Conservation (phyloP, 805 yeast genomes). For the Candida nonsorbophila region DNA sequence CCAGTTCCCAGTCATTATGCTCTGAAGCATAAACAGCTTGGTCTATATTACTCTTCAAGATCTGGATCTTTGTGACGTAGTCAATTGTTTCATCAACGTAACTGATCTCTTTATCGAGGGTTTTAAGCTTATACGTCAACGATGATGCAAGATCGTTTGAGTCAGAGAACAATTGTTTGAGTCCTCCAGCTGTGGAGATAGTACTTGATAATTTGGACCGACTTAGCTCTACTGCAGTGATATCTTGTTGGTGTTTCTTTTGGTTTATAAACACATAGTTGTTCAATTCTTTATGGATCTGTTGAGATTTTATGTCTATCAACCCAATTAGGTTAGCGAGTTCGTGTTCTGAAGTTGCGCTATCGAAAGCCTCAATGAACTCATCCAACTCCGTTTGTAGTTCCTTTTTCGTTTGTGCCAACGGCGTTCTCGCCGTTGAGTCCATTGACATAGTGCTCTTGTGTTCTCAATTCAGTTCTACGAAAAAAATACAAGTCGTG, state of each 20-base stretch:
- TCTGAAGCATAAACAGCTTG: conserved; percentile 67
- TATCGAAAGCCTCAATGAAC: conserved; percentile 9
- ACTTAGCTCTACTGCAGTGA: conserved; percentile 50
- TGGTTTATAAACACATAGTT: conserved; percentile 18
- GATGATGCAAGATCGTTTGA: conserved; percentile 63
- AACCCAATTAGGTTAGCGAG: conserved; percentile 17
- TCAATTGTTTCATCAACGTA: conserved; percentile 57
- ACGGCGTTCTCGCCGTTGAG: no score
- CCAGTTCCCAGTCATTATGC: conserved; percentile 66
- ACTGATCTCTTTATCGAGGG: conserved; percentile 64
- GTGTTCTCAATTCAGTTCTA: conserved; percentile 2
- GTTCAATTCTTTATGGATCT: conserved; percentile 20
- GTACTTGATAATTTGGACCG: conserved; percentile 63
- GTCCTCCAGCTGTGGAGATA: conserved; percentile 49
- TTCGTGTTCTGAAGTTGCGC: conserved; percentile 24
- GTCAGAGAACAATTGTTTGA: conserved; percentile 48
- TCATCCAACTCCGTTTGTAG: conserved; percentile 3
- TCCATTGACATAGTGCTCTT: no score
- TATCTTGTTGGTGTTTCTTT: conserved; percentile 29
- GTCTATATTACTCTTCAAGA: conserved; percentile 59
- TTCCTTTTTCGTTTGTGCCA: no score
- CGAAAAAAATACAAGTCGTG: conserved; percentile 3
- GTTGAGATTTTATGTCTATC: conserved; percentile 20
- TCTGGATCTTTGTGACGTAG: conserved; percentile 61
- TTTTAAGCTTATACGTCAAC: conserved; percentile 64